These are phyloP conservation scores for Syncephalastrum racemosum DNA, from an alignment of 371 early-diverging fungal genomes.

Conservation along the genomic window DNA sequence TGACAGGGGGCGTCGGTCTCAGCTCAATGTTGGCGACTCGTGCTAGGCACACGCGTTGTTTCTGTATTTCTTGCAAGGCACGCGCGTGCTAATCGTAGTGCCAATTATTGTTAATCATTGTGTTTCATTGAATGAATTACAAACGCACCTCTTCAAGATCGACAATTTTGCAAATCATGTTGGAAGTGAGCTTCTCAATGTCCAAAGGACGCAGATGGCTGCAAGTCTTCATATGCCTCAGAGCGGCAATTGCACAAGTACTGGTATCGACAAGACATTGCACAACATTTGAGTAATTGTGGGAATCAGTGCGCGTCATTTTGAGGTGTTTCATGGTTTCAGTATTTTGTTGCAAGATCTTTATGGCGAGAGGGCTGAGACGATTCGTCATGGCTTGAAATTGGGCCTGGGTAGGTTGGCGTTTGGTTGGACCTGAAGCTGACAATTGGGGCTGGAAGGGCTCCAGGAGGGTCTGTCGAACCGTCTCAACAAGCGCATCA, in stretches of 20 bases:
- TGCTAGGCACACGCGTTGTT: neutral
- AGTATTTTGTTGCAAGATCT: conserved; percentile 43
- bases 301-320: neutral
- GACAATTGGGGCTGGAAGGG: conserved; percentile 35
- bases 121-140: no score
- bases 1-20: no score
- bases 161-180: conserved; percentile 44
- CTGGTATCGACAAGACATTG: conserved; percentile 41
- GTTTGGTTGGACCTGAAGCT: conserved; percentile 7
- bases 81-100: conserved; percentile 40
- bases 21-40: neutral
- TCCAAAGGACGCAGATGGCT: conserved; percentile 35
- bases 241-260: conserved; percentile 32
- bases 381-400: conserved; percentile 26
- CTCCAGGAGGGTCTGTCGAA: conserved; percentile 29
- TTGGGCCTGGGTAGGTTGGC: conserved; percentile 23
- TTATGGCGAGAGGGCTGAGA: conserved; percentile 37
- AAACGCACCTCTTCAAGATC: conserved; percentile 44
- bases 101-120: neutral
- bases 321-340: conserved; percentile 23
- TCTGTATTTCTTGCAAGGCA: conserved; percentile 36
- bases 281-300: conserved; percentile 15
- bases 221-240: conserved; percentile 37
- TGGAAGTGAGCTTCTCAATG: conserved; percentile 46
- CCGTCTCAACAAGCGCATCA: conserved; percentile 20